A percentile compares a stretch with the other conserved stretches of the same genome.
Evolutionary conservation across 2,329 filamentous ascomycete species (phyloP).

Genomic region (Fusarium kyushuense): DNA sequence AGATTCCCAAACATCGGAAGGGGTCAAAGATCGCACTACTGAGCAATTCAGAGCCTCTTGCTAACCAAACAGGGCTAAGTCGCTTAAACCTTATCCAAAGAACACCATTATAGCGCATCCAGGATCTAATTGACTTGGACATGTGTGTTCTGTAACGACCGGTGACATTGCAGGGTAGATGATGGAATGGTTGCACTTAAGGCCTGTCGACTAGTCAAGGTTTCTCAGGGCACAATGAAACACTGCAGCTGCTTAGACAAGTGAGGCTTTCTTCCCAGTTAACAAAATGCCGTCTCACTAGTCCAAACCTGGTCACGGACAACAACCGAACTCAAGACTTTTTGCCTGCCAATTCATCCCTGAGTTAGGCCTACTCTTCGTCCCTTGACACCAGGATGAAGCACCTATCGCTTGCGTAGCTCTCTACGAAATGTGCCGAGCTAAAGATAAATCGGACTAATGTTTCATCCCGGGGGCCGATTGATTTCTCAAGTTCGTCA

Average conservation of each 20-base stretch:
- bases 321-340: background rate
- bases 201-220: background rate
- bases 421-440: accelerated
- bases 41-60: background rate
- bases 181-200: background rate
- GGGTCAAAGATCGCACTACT: background rate
- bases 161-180: background rate
- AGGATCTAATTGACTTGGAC: background rate
- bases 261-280: background rate
- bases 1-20: background rate
- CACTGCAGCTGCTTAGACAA: background rate
- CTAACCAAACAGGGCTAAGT: background rate
- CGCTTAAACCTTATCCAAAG: background rate
- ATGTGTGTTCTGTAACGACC: background rate
- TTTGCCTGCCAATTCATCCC: background rate
- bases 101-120: background rate
- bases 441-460: background rate
- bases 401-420: background rate
- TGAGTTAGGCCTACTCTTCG: background rate
- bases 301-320: background rate
- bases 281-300: background rate
- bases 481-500: too few species aligned
- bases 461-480: background rate
- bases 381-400: background rate
- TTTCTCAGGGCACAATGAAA: background rate